Evolutionary conservation across 495 filamentous ascomycete genomes (phyloP), one percentile per base, ranked within the genome.

Genomic region (Neohortaea acidophila): DNA sequence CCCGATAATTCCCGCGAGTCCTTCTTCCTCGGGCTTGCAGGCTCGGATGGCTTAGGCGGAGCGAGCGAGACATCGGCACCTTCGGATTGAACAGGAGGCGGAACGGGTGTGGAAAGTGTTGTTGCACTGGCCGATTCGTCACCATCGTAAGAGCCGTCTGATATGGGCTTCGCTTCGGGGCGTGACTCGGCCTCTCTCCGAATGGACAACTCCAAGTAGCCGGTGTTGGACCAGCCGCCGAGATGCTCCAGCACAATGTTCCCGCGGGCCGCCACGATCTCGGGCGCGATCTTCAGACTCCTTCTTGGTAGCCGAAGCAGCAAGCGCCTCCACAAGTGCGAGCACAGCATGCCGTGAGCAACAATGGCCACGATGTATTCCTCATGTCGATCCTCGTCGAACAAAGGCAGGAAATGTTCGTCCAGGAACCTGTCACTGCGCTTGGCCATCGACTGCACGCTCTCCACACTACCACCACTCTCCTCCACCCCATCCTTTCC

Each of bases 281-380:
- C 55, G 11, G 49, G 34, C 5, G 30, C 43, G 22, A 63, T 41
- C 42, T 21, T 30, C 20, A 65, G 59, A 30, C 52, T 63, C 26
- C 49, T 54, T 14, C 61, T 58, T 10, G 64, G 55, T 48, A 78
- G 69, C 20, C 63, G 62, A 3, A 55, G 55, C 14, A 83, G 51
- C 25, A 91, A 57, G 21, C 67, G 63, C 36, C 64, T 63, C 68
- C 82, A 75, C 0, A 92, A 53, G 15, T 71, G 60, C 15, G 68
- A 69, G 0, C 92, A 68, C 17, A 91, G 74, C 21, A 87, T 73
- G 26, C 84, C 84, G 53, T 93, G 84, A 10, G 82, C 74, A 12
- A 87, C 79, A 18, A 87, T 59, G 15, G 72, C 76, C 9, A 87
- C 55, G 13, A 44, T 37, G 1, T 60, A 51, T n/a, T 53, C 19